Conservation (phyloP, 2,329 filamentous ascomycete species). For the Ceratocystis albifundus region DNA sequence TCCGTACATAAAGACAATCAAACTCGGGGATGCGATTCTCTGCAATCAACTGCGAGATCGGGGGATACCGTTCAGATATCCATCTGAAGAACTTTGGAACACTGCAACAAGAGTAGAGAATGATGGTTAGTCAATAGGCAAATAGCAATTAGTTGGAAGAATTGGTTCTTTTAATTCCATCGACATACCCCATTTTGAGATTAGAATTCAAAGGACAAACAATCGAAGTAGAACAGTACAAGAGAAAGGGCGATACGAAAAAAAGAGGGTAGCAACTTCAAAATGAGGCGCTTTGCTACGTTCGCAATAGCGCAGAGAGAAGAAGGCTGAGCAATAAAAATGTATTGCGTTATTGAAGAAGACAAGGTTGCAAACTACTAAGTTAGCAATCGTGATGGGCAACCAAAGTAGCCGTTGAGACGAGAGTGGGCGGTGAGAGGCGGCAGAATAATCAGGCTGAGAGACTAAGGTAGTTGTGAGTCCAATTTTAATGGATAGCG, state of each 20-base stretch:
- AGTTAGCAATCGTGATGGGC: background rate
- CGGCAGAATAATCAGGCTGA: slow-evolving; percentile 19
- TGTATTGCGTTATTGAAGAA: background rate
- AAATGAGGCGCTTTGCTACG: slow-evolving; percentile 23
- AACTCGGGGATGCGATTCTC: slow-evolving; percentile 99
- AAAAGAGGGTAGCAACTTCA: slow-evolving; percentile 20
- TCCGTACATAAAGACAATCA: slow-evolving; percentile 76
- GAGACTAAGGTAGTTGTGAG: background rate
- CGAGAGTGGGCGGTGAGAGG: slow-evolving; percentile 13
- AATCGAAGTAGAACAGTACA: slow-evolving; percentile 14
- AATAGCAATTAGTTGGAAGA: background rate
- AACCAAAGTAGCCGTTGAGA: background rate
- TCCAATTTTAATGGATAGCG: too few species aligned
- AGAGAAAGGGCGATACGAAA: background rate
- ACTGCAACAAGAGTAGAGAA: slow-evolving; percentile 31
- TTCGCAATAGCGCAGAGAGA: background rate
- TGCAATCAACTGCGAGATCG: slow-evolving; percentile 95
- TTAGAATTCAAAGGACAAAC: background rate
- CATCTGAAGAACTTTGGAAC: slow-evolving; percentile 92
- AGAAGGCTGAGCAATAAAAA: background rate
- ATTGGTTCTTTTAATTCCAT: background rate
- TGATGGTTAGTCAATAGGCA: background rate
- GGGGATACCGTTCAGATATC: slow-evolving; percentile 97
- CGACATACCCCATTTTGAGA: slow-evolving; percentile 9
- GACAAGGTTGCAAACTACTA: slow-evolving; percentile 7